A percentile compares a stretch with the other conserved stretches of the same genome.
Conservation (phyloP, 352 stramenopile genomes). For the Globisporangium irregulare region DNA sequence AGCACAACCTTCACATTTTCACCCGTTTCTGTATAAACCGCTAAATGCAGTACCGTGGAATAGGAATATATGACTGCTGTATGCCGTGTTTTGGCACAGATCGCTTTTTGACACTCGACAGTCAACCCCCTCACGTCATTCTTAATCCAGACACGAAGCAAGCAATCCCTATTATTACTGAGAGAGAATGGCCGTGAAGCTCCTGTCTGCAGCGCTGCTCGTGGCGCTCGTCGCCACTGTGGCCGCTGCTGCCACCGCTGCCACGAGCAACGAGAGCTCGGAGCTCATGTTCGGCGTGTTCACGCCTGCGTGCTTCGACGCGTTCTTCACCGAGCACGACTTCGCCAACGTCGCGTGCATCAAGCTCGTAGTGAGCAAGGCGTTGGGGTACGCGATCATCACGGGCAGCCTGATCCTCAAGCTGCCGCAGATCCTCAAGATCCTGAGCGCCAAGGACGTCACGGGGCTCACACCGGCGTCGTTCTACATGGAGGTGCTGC, state of each 20-base stretch:
- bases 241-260: conserved; percentile 4
- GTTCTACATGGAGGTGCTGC: conserved; percentile 88
- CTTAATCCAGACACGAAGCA: not conserved
- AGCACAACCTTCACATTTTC: no score
- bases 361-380: conserved; percentile 83
- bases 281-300: conserved; percentile 73
- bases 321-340: conserved; percentile 78
- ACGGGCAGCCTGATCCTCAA: conserved; percentile 84
- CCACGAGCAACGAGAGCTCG: conserved; percentile 14
- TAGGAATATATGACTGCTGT: not conserved
- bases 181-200: conserved; percentile 2
- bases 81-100: not conserved
- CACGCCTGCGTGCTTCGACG: conserved; percentile 74
- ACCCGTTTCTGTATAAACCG: not conserved
- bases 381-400: conserved; percentile 87
- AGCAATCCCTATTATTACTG: not conserved
- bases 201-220: conserved; percentile 16
- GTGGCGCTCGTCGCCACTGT: conserved; percentile 8
- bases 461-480: conserved; percentile 80
- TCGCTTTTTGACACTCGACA: not conserved
- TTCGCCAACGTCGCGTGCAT: conserved; percentile 80
- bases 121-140: conserved; percentile 4
- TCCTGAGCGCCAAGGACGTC: conserved; percentile 72
- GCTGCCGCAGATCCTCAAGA: conserved; percentile 89
- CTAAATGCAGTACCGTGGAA: not conserved